phyloP scores from a whole-genome alignment of 1,139 yeast genomes.

The Nakaseomyces delphensis region DNA sequence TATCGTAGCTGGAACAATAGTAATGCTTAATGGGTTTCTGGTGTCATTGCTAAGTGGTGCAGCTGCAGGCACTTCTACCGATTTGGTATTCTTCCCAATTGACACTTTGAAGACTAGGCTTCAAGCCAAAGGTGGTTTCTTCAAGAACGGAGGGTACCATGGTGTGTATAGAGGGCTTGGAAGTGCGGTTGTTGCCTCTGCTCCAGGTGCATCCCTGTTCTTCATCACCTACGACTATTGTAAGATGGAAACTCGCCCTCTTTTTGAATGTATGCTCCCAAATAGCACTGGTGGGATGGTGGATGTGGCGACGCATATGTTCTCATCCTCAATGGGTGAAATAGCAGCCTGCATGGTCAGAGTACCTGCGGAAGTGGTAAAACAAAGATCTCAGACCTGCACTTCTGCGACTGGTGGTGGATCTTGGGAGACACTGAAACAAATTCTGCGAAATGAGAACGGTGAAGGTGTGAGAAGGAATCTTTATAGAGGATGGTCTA shows the following conservation, averaged over 20 bases:
- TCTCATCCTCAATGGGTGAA: constrained; percentile 83
- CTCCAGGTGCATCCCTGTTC: constrained; percentile 86
- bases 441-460: constrained; percentile 47
- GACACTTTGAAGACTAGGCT: constrained; percentile 90
- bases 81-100: constrained; percentile 87
- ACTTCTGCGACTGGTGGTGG: constrained; percentile 35
- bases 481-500: constrained; percentile 84
- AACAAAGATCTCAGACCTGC: constrained; percentile 84
- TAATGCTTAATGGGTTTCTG: constrained; percentile 17
- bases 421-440: constrained; percentile 57
- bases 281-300: constrained; percentile 30
- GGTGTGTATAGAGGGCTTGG: constrained; percentile 92
- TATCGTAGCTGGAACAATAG: too few relatives aligned
- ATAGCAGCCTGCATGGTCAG: constrained; percentile 86
- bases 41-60: constrained; percentile 60
- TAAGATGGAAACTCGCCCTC: constrained; percentile 43
- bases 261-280: neutral
- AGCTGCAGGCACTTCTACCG: constrained; percentile 93
- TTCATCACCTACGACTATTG: constrained; percentile 80
- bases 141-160: constrained; percentile 81
- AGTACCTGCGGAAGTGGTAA: constrained; percentile 94
- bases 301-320: constrained; percentile 58
- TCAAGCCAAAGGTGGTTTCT: constrained; percentile 93
- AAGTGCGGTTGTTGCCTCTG: constrained; percentile 87
- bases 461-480: constrained; percentile 78